Evolutionary conservation across 306 rosid species (phyloP).

Genomic region (Malus sylvestris): DNA sequence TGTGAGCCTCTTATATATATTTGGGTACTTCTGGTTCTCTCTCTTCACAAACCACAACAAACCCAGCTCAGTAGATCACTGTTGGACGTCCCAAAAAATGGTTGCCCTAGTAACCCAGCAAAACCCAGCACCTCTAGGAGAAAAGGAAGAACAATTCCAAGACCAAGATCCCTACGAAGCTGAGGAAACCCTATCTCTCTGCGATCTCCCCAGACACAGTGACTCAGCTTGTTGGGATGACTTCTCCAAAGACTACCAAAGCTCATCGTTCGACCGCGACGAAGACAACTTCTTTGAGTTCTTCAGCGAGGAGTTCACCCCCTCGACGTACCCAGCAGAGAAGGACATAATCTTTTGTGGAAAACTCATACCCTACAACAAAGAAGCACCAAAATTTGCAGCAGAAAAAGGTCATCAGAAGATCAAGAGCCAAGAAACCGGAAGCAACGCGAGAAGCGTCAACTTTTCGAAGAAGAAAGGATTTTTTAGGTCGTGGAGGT

Average conservation of each 20-base stretch:
- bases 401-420: neutral
- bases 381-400: slow-evolving; percentile 10
- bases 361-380: slow-evolving; percentile 56
- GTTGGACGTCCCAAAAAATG: slow-evolving; percentile 20
- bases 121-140: neutral
- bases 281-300: slow-evolving; percentile 69
- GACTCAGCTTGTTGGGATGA: slow-evolving; percentile 35
- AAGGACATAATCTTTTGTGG: slow-evolving; percentile 73
- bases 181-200: slow-evolving; percentile 64
- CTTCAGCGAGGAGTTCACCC: slow-evolving; percentile 47
- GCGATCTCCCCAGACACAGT: slow-evolving; percentile 59
- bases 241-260: slow-evolving; percentile 29
- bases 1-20: slow-evolving; percentile 10
- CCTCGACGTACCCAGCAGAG: slow-evolving; percentile 24
- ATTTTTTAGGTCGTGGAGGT: slow-evolving; percentile 5
- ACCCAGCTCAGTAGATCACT: neutral
- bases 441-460: neutral
- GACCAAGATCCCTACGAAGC: slow-evolving; percentile 31
- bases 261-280: slow-evolving; percentile 7
- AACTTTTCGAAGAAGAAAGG: neutral
- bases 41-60: neutral
- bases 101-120: slow-evolving; percentile 14
- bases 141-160: slow-evolving; percentile 21
- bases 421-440: neutral
- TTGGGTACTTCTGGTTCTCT: neutral